phyloP scores from a whole-genome alignment of 257 asterid species.

The Solanum neorickii region DNA sequence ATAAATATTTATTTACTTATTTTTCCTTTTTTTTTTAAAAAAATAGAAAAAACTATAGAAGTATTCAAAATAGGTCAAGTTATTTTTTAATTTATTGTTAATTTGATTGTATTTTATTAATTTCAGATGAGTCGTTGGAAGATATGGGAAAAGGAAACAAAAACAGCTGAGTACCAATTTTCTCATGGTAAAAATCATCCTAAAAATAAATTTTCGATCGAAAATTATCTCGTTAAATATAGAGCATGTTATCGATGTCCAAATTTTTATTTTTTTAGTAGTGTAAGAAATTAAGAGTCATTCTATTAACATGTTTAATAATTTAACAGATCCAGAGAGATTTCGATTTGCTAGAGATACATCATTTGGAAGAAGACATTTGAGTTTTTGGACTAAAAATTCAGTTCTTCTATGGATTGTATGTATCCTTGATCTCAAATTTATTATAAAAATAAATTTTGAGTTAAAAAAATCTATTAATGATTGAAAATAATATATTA shows the following conservation, averaged over 20 bases:
- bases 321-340: slow-evolving; percentile 66
- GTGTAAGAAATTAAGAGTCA: neutral
- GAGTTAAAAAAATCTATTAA: too few species aligned
- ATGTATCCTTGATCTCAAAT: slow-evolving; percentile 9
- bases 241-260: too few species aligned
- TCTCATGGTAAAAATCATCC: slow-evolving; percentile 42
- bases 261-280: too few species aligned
- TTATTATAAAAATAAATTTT: too few species aligned
- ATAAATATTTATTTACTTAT: neutral
- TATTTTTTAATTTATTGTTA: neutral
- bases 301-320: neutral
- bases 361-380: slow-evolving; percentile 81
- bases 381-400: slow-evolving; percentile 71
- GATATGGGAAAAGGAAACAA: slow-evolving; percentile 74
- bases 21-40: neutral
- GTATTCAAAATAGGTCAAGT: neutral
- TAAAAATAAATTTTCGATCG: neutral
- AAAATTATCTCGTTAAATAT: too few species aligned
- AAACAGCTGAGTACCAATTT: slow-evolving; percentile 60
- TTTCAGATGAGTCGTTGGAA: slow-evolving; percentile 80
- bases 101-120: neutral
- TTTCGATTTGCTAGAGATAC: slow-evolving; percentile 91
- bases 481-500: too few species aligned
- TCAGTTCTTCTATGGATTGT: slow-evolving; percentile 79
- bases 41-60: neutral